Evolutionary conservation across 192 early-diverging fungal genomes (phyloP), one percentile per base, ranked within the genome.

Genomic region (Gonapodya prolifera): DNA sequence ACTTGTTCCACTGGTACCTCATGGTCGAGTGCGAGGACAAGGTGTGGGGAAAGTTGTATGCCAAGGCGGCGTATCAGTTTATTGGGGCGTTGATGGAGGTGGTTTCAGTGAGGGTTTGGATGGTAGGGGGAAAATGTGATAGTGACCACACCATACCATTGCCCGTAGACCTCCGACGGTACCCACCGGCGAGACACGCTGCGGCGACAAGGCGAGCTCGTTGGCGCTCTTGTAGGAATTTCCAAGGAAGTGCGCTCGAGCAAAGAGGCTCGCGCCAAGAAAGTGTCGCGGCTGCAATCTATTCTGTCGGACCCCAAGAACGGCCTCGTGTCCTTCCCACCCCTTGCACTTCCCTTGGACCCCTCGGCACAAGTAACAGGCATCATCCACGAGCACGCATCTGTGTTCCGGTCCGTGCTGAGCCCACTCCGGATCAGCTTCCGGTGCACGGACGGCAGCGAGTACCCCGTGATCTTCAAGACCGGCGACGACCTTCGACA

Each of bases 391-490:
- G 94, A 94, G 35, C 90, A 92, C 80, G 91, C 94, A 0, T 84
- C 84, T 2, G 90, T 99, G 36, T 99, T 98, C 79, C 97, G 97
- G 78, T 94, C 92, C 81, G 92, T 89, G 70, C 83, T 99, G 78
- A 87, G 89, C 78, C 98, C 98, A 2, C 85, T 99, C 75, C 86
- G 91, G 31, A 83, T 99, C 1, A 92, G 89, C 61, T 99, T 99
- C 80, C 83, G 87, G 1, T 93, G 92, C 45, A 76, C 84, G 1
- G 95, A 97, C 82, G 94, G 92, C n/a, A 84, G 81, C 18, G 91
- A 95, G 81, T 98, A 99, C 78, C 93, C 92, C 16, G 89, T 96
- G 0, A 99, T 99, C 17, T 98, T 98, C 88, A 99, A 99, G 84
- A 91, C 92, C 0, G 98, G 98, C 2, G 98, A 99, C 80, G 98